Base-by-base conservation (phyloP, 108 stramenopile species). In the Epipyxis sp. region DNA sequence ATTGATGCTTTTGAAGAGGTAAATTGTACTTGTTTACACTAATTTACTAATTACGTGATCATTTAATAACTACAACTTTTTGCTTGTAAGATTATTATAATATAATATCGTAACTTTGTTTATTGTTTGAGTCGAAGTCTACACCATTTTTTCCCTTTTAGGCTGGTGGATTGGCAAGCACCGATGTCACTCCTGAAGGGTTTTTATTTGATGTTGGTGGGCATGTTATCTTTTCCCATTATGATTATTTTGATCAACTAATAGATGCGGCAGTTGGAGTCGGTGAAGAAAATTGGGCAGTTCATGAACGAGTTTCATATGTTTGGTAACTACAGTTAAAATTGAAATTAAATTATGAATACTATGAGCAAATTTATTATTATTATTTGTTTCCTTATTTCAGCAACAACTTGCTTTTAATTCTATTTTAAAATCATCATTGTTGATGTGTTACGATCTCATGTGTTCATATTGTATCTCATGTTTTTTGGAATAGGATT, bases 151-250 rank as follows among this genome's bases (percentile, higher is more conserved):
- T n/a, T n/a, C n/a, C n/a, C n/a, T n/a, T n/a, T n/a, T n/a, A n/a
- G n/a, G 71, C 71, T 3, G 71, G 71, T 20, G 71, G 71, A 10
- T 25, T 74, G 3, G 6, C 71, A 3, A 42, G 71, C 71, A 74
- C 71, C 44, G 71, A 6, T 6, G 50, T 57, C 71, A 74, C 71
- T 74, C 13, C 71, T 29, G 71, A 74, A 25, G 71, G 71, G 6
- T 74, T 74, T 37, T 57, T 74, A 34, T 74, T 74, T 37, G 71
- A 74, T 39, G 43, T 74, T 37, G 71, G 71, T 35, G 71, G 71
- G 6, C 71, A 74, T 37, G 71, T 74, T 34, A 74, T 74, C 3
- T 74, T 74, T 42, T 74, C 71, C 34, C 71, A 74, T 42, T 74
- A 30, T 42, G 71, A 74, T 42, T 74, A 74, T 42, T 74, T 74